Conservation (phyloP, 1,284 basidiomycete species). For the Cutaneotrichosporon sp. region DNA sequence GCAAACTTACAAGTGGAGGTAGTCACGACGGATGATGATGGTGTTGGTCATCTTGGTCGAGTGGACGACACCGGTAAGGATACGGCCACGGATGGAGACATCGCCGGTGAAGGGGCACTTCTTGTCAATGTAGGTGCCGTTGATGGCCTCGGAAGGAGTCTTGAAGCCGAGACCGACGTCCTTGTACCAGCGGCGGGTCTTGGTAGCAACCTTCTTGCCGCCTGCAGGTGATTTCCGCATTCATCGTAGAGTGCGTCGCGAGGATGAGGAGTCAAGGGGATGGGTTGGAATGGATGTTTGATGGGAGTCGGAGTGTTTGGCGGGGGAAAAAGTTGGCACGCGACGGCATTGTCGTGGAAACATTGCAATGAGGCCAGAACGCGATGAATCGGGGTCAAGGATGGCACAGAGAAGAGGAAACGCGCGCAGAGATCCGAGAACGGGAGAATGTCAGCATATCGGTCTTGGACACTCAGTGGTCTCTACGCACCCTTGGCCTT, state of each 20-base stretch:
- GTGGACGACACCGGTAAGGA: slow-evolving; percentile 94
- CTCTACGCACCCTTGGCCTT: slow-evolving; percentile 79
- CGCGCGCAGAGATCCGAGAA: not conserved
- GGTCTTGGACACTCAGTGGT: not conserved
- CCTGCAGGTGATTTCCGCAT: slow-evolving; percentile 49
- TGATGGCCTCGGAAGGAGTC: slow-evolving; percentile 91
- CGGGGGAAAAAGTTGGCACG: slow-evolving; percentile 5
- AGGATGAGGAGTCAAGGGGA: not conserved
- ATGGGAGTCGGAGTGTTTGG: not conserved
- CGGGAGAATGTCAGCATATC: slow-evolving; percentile 1
- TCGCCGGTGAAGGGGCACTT: slow-evolving; percentile 98
- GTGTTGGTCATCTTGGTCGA: slow-evolving; percentile 98
- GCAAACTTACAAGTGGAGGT: slow-evolving; percentile 67
- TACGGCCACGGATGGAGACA: slow-evolving; percentile 97
- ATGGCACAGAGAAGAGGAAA: not conserved
- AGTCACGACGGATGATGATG: slow-evolving; percentile 96
- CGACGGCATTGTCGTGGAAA: not conserved
- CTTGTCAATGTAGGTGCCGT: slow-evolving; percentile 98
- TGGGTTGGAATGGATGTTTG: not conserved
- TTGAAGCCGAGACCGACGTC: slow-evolving; percentile 96
- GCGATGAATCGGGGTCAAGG: slow-evolving; percentile 1
- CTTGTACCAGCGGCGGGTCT: slow-evolving; percentile 99
- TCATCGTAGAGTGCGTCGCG: not conserved
- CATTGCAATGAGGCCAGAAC: not conserved
- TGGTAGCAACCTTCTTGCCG: slow-evolving; percentile 84